Evolutionary conservation across 257 asterid species (phyloP).

Genomic region (Schizonepeta tenuifolia): DNA sequence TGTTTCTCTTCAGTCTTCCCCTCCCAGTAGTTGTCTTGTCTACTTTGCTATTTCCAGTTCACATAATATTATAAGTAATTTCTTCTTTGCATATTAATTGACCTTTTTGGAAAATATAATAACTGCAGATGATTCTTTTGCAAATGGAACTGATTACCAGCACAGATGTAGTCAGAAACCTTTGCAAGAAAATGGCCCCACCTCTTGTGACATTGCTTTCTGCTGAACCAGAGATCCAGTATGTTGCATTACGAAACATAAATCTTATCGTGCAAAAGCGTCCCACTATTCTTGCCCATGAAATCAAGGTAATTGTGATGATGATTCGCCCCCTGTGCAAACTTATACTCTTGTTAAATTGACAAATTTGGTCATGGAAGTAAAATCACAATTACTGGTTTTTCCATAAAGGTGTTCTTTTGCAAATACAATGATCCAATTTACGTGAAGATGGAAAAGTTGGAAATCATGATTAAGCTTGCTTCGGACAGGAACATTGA

Average conservation of each 20-base stretch:
- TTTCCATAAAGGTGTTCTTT: constrained; percentile 74
- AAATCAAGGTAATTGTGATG: constrained; percentile 69
- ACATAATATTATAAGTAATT: constrained; percentile 9
- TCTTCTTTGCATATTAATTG: constrained; percentile 16
- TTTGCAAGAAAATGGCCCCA: constrained; percentile 99
- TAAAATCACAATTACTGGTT: constrained; percentile 29
- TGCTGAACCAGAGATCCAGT: constrained; percentile 95
- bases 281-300: constrained; percentile 97
- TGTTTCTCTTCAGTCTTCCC: not conserved
- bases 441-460: constrained; percentile 97
- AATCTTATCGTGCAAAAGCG: constrained; percentile 96
- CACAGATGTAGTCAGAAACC: constrained; percentile 96
- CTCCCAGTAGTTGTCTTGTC: constrained; percentile 8
- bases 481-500: constrained; percentile 97
- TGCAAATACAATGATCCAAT: constrained; percentile 99
- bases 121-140: constrained; percentile 91
- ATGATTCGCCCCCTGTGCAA: constrained; percentile 22
- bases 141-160: constrained; percentile 99
- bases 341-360: constrained; percentile 15
- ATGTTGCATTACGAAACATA: constrained; percentile 93
- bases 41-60: constrained; percentile 2
- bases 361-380: constrained; percentile 8
- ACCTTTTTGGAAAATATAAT: constrained; percentile 23
- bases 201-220: constrained; percentile 98
- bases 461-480: constrained; percentile 99